These are phyloP conservation scores for Exophiala spinifera DNA, from an alignment of 2,329 filamentous ascomycete genomes.

Conservation along the genomic window DNA sequence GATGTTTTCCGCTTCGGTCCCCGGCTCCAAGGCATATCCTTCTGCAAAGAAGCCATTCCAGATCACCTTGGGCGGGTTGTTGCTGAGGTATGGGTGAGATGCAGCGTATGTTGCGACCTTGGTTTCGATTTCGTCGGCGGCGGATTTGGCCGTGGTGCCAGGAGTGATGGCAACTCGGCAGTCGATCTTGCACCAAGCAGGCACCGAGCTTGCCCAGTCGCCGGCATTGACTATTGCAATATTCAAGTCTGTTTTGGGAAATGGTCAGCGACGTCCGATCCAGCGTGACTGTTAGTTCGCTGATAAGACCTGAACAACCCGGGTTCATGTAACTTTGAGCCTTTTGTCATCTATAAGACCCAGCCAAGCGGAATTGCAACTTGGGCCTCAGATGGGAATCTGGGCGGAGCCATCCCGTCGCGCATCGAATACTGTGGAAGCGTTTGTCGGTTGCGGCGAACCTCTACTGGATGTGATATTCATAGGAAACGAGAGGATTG, in stretches of 20 bases:
- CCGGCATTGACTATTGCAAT: conserved; percentile 24
- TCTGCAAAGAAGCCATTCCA: conserved; percentile 28
- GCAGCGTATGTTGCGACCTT: conserved; percentile 33
- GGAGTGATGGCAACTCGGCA: conserved; percentile 24
- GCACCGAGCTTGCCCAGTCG: conserved; percentile 23
- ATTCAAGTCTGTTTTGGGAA: conserved; percentile 17
- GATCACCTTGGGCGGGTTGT: conserved; percentile 28
- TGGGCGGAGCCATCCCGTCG: too few relatives aligned
- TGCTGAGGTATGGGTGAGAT: conserved; percentile 31
- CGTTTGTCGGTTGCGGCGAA: not conserved
- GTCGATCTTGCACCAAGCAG: conserved; percentile 24
- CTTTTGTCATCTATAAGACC: too few relatives aligned
- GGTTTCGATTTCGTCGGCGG: conserved; percentile 27
- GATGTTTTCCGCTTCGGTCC: conserved; percentile 26
- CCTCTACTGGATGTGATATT: not conserved
- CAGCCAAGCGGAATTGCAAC: too few relatives aligned
- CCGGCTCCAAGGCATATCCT: conserved; percentile 31
- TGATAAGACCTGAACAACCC: too few relatives aligned
- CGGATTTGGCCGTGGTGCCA: conserved; percentile 21
- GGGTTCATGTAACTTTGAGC: too few relatives aligned
- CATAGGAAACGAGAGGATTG: not conserved
- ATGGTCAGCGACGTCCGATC: not conserved
- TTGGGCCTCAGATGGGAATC: too few relatives aligned
- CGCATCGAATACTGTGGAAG: too few relatives aligned
- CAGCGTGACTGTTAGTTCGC: not conserved